Conservation (phyloP, 257 asterid species). For the Scutellaria minor region DNA sequence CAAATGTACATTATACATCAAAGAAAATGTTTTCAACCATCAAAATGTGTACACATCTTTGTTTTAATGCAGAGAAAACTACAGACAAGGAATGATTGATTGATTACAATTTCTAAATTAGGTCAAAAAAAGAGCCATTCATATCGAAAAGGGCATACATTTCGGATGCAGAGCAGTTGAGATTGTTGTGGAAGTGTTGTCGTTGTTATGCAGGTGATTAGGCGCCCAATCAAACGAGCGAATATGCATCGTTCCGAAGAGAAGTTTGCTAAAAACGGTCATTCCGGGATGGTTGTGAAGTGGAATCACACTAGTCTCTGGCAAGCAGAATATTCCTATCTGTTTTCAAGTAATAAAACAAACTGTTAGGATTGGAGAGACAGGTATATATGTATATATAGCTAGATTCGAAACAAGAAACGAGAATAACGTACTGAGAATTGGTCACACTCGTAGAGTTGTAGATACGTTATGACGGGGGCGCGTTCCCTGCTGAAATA, state of each 20-base stretch:
- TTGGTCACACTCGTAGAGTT: constrained; percentile 67
- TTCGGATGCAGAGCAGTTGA: constrained; percentile 30
- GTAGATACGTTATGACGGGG: constrained; percentile 66
- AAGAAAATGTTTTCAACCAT: too few species aligned
- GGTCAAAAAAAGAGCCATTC: too few species aligned
- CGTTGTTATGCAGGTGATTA: constrained; percentile 28
- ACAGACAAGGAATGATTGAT: too few species aligned
- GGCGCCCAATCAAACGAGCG: constrained; percentile 72
- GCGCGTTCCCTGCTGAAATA: constrained; percentile 53
- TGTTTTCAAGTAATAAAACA: constrained; percentile 29
- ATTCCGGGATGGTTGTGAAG: constrained; percentile 95
- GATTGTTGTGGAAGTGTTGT: constrained; percentile 20
- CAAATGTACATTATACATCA: too few species aligned
- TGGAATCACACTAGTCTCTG: constrained; percentile 83
- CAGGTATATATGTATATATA: neutral
- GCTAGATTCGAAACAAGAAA: neutral
- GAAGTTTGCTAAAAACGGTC: constrained; percentile 92
- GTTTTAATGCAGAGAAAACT: too few species aligned
- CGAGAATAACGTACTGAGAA: constrained; percentile 65
- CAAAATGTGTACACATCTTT: too few species aligned
- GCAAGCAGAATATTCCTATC: constrained; percentile 96
- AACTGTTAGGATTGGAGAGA: neutral
- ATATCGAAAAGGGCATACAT: constrained; percentile 36
- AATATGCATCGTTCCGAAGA: constrained; percentile 90
- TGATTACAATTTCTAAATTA: too few species aligned